Evolutionary conservation across 2,329 filamentous ascomycete species (phyloP).

Genomic region (Fusarium sublunatum): DNA sequence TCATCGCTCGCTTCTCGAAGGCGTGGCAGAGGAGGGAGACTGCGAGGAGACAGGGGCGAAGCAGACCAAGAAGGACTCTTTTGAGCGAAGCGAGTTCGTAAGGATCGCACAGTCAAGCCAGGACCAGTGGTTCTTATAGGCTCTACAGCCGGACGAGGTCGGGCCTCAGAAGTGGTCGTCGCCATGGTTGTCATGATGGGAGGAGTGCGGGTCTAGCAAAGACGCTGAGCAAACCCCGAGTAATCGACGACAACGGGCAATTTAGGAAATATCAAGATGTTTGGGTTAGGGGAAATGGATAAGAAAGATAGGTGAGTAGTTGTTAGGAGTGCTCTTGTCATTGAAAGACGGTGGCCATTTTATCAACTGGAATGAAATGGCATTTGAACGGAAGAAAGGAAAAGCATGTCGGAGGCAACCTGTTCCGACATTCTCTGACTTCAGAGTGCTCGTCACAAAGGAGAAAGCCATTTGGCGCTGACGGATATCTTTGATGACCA

Average conservation of each 20-base stretch:
- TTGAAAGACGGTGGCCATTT: conserved; percentile 16
- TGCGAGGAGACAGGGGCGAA: conserved; percentile 39
- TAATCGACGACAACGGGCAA: conserved; percentile 4
- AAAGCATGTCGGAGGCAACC: conserved; percentile 22
- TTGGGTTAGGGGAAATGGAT: background rate
- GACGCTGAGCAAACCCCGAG: background rate
- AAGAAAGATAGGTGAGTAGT: background rate
- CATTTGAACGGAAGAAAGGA: conserved; percentile 30
- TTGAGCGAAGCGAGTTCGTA: conserved; percentile 25
- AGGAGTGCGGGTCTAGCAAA: conserved; percentile 10
- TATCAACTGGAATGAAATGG: conserved; percentile 41
- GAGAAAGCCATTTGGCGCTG: conserved; percentile 32
- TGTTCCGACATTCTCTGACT: conserved; percentile 23
- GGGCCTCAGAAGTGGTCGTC: conserved; percentile 25
- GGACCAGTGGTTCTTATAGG: conserved; percentile 41
- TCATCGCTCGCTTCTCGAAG: conserved; percentile 36
- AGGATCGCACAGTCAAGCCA: conserved; percentile 21
- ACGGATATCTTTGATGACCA: conserved; percentile 24
- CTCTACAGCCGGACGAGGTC: conserved; percentile 37
- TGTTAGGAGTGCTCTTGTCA: conserved; percentile 1
- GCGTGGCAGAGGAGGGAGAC: conserved; percentile 29
- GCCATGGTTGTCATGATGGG: conserved; percentile 28
- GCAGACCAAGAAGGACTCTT: conserved; percentile 41
- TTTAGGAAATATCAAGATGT: background rate
- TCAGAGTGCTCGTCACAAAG: conserved; percentile 19